Evolutionary conservation across 2,329 filamentous ascomycete species (phyloP).

Genomic region (Arthroderma sp.): DNA sequence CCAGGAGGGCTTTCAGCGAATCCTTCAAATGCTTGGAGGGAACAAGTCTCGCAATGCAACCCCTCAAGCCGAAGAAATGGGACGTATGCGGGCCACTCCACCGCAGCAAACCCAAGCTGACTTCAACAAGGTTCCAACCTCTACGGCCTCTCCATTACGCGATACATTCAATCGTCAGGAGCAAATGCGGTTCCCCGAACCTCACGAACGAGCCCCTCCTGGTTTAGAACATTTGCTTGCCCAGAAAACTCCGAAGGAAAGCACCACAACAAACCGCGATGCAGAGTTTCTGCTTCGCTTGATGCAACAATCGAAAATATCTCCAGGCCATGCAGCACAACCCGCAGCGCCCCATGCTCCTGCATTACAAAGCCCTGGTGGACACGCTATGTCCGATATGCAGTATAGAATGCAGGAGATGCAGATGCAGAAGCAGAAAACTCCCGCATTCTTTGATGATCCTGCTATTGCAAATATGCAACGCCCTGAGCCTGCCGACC

Average conservation of each 20-base stretch:
- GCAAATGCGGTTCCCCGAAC: constrained; percentile 18
- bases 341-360: constrained; percentile 18
- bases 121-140: constrained; percentile 16
- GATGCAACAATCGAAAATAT: constrained; percentile 49
- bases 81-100: constrained; percentile 19
- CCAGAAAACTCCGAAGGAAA: constrained; percentile 23
- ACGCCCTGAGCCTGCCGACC: constrained; percentile 21
- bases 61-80: constrained; percentile 28
- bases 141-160: constrained; percentile 19
- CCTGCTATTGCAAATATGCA: constrained; percentile 31
- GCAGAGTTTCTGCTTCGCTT: constrained; percentile 76
- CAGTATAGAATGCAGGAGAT: constrained; percentile 19
- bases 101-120: constrained; percentile 9
- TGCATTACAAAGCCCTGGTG: constrained; percentile 20
- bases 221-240: constrained; percentile 19
- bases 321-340: constrained; percentile 14
- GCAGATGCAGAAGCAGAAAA: constrained; percentile 23
- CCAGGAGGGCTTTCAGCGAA: constrained; percentile 70
- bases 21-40: constrained; percentile 67
- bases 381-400: constrained; percentile 23
- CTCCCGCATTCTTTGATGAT: constrained; percentile 29
- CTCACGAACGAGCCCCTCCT: constrained; percentile 15
- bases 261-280: constrained; percentile 41
- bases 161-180: constrained; percentile 21
- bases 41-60: constrained; percentile 33